phyloP scores from a whole-genome alignment of 495 filamentous ascomycete species.

The Aspergillus affinis region DNA sequence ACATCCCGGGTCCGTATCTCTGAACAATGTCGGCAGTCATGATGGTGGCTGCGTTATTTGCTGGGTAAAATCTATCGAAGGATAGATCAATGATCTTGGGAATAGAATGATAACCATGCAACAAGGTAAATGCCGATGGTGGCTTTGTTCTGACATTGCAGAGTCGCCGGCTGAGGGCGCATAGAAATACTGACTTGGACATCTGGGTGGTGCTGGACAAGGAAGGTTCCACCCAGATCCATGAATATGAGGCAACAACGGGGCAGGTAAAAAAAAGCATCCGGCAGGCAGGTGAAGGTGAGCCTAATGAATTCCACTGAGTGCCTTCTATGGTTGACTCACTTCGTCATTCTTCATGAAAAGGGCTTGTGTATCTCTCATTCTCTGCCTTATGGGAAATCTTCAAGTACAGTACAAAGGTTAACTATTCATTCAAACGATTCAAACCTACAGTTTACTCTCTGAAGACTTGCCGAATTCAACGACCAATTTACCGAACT shows the following conservation, averaged over 20 bases:
- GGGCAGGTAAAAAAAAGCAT: too few relatives aligned
- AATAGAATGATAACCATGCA: not conserved
- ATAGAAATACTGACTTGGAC: not conserved
- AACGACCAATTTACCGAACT: slow-evolving; percentile 78
- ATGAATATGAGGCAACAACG: too few relatives aligned
- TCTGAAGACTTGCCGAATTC: slow-evolving; percentile 42
- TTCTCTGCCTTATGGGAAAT: not conserved
- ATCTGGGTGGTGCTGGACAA: not conserved
- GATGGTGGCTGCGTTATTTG: not conserved
- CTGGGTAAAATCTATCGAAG: not conserved
- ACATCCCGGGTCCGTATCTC: slow-evolving; percentile 27
- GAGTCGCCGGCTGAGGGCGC: not conserved
- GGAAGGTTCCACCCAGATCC: not conserved
- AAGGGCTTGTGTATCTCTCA: not conserved
- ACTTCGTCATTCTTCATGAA: too few relatives aligned
- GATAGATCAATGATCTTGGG: not conserved
- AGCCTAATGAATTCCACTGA: not conserved
- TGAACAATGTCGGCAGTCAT: slow-evolving; percentile 23
- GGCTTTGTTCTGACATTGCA: not conserved
- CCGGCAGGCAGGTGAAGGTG: too few relatives aligned
- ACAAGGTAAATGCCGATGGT: slow-evolving; percentile 5
- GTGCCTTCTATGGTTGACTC: not conserved
- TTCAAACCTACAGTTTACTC: slow-evolving; percentile 41
- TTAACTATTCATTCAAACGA: too few relatives aligned
- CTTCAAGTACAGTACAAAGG: not conserved